Evolutionary conservation across 2,329 filamentous ascomycete species (phyloP).

Genomic region (Chaetomium sp.): DNA sequence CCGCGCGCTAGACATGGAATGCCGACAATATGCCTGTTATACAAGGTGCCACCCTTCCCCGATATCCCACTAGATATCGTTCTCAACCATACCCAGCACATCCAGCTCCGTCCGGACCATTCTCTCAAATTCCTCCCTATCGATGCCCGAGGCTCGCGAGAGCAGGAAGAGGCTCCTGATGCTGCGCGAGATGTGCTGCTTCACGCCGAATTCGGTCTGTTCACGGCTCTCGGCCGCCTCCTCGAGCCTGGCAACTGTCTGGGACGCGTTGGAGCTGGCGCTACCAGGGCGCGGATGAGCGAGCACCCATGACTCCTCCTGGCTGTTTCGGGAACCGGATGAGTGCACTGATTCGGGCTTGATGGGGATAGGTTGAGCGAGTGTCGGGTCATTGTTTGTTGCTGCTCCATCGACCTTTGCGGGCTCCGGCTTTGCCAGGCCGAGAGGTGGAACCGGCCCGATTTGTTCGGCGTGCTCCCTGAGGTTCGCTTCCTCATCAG

Average conservation of each 20-base stretch:
- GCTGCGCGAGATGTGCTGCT: constrained; percentile 76
- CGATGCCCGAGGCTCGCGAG: constrained; percentile 70
- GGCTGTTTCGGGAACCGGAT: constrained; percentile 43
- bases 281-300: constrained; percentile 61
- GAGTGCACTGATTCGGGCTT: constrained; percentile 45
- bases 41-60: background rate
- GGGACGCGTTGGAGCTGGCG: constrained; percentile 57
- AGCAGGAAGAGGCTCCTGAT: constrained; percentile 76
- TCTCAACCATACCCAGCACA: constrained; percentile 68
- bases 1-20: constrained; percentile 3
- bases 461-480: constrained; percentile 59
- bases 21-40: background rate
- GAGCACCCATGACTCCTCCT: constrained; percentile 44
- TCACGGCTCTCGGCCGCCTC: constrained; percentile 58
- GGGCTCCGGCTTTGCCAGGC: constrained; percentile 37
- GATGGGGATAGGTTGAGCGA: constrained; percentile 42
- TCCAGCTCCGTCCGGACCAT: constrained; percentile 73
- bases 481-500: constrained; percentile 69
- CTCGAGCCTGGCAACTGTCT: constrained; percentile 64
- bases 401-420: constrained; percentile 17
- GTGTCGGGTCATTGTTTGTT: constrained; percentile 45
- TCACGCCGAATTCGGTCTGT: constrained; percentile 71
- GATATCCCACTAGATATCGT: constrained; percentile 39
- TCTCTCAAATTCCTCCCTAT: constrained; percentile 72
- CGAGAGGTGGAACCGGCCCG: constrained; percentile 42